Evolutionary conservation across 495 filamentous ascomycete species (phyloP).

Genomic region (Podospora anserina): DNA sequence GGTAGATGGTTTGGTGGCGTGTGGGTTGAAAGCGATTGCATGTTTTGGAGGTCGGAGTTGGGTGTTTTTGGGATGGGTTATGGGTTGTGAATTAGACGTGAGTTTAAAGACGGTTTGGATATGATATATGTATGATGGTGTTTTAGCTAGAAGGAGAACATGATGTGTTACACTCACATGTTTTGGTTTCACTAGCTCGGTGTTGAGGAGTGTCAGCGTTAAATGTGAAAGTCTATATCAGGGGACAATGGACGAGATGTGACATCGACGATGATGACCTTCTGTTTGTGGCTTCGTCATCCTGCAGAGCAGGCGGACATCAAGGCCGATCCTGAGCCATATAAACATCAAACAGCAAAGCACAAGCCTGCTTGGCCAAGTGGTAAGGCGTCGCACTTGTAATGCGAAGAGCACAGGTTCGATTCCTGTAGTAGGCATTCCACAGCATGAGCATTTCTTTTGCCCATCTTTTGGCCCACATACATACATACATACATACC

Average conservation of each 20-base stretch:
- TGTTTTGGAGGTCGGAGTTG: background rate
- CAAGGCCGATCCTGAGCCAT: background rate
- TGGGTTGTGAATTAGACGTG: background rate
- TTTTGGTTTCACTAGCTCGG: no score
- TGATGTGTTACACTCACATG: no score
- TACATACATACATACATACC: no score
- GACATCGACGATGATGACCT: no score
- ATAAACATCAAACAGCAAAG: background rate
- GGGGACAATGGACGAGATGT: no score
- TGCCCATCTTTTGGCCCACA: background rate
- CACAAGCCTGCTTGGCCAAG: slow-evolving; percentile 27
- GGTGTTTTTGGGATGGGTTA: background rate
- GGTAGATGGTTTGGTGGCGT: background rate
- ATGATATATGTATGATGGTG: background rate
- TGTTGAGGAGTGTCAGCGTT: no score
- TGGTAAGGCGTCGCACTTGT: slow-evolving; percentile 15
- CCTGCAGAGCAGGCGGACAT: background rate
- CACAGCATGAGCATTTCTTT: background rate
- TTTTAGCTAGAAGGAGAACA: no score
- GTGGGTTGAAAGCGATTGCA: background rate
- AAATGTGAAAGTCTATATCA: no score
- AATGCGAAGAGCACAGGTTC: slow-evolving; percentile 31
- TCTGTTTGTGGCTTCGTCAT: no score
- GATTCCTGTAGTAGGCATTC: slow-evolving; percentile 26
- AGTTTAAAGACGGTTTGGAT: background rate